Evolutionary conservation across 2,329 filamentous ascomycete genomes (phyloP).

Genomic region (Coccinonectria pachysandricola): DNA sequence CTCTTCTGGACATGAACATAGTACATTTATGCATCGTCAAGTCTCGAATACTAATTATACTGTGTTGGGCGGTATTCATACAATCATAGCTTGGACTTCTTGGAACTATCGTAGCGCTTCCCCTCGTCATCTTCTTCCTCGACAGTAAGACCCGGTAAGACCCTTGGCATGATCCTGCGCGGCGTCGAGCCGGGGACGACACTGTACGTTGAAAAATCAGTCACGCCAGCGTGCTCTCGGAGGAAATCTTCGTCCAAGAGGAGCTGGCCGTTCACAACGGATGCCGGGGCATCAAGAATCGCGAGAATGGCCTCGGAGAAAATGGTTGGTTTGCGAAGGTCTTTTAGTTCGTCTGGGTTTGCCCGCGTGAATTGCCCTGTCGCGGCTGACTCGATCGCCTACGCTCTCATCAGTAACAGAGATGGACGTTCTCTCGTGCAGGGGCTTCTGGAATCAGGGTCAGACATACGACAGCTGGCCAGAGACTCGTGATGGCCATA

Average conservation of each 20-base stretch:
- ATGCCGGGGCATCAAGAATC: constrained; percentile 51
- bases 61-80: too few species aligned
- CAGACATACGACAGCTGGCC: constrained; percentile 60
- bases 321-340: constrained; percentile 61
- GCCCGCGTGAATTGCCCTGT: constrained; percentile 43
- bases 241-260: constrained; percentile 76
- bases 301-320: constrained; percentile 72
- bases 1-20: too few species aligned
- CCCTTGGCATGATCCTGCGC: constrained; percentile 65
- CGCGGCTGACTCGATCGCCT: constrained; percentile 64
- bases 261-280: constrained; percentile 58
- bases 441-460: neutral
- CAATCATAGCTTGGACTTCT: constrained; percentile 30
- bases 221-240: constrained; percentile 49
- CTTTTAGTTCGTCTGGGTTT: constrained; percentile 37
- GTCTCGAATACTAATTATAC: too few species aligned
- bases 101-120: constrained; percentile 55
- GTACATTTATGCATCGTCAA: too few species aligned
- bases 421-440: constrained; percentile 1
- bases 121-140: constrained; percentile 76
- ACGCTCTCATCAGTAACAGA: too few species aligned
- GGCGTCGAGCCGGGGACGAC: constrained; percentile 55
- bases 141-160: constrained; percentile 60
- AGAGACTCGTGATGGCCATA: constrained; percentile 74
- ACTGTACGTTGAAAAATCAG: constrained; percentile 63